A percentile compares a stretch with the other conserved stretches of the same genome.
Evolutionary conservation across 768 basidiomycete genomes (phyloP).

Genomic region (Podaxis sp.): DNA sequence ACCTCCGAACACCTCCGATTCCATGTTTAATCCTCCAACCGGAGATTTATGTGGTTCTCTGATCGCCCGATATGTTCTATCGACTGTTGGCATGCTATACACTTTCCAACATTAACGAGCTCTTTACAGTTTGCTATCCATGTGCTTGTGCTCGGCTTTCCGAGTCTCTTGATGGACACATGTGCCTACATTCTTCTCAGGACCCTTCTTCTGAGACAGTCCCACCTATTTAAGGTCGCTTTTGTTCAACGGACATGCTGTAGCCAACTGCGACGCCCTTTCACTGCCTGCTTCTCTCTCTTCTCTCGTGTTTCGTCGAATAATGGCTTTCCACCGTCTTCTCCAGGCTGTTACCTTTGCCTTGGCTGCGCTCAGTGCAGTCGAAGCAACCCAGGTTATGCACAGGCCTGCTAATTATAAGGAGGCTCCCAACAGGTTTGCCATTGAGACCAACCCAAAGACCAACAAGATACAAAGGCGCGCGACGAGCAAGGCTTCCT

Average conservation of each 20-base stretch:
- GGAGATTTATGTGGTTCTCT: conserved; percentile 6
- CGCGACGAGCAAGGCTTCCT: conserved; percentile 36
- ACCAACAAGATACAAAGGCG: conserved; percentile 42
- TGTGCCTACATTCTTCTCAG: not conserved
- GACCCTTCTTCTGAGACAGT: not conserved
- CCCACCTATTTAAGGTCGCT: conserved; percentile 3
- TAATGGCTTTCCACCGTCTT: conserved; percentile 22
- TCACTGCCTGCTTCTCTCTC: not conserved
- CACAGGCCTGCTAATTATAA: conserved; percentile 49
- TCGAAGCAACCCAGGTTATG: conserved; percentile 52
- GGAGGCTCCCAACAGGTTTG: conserved; percentile 33
- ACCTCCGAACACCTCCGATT: not conserved
- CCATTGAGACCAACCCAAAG: conserved; percentile 33
- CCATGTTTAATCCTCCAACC: conserved; percentile 4
- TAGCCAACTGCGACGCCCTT: not conserved
- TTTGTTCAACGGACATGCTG: not conserved
- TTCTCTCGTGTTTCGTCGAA: not conserved
- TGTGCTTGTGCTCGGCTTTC: not conserved
- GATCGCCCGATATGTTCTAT: not conserved
- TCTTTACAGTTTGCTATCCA: not conserved
- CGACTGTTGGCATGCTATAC: not conserved
- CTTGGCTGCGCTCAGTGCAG: conserved; percentile 23
- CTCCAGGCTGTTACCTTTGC: conserved; percentile 27
- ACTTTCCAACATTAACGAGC: too few relatives aligned
- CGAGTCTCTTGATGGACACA: conserved; percentile 4